phyloP scores from a whole-genome alignment of 1,284 basidiomycete species.

The Cryptococcus floricola region DNA sequence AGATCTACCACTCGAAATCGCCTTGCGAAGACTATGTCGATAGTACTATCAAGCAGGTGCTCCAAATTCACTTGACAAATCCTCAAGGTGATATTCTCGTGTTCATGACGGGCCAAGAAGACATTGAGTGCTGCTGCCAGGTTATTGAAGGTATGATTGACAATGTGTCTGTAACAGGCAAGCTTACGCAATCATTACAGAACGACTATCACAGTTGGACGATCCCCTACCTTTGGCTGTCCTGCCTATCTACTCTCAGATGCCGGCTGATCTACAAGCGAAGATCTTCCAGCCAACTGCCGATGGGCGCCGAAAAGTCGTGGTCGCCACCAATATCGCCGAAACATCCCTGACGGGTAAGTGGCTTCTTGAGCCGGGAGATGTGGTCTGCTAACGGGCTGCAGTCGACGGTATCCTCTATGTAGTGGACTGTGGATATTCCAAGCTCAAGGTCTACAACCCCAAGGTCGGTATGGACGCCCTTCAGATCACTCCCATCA shows the following conservation, averaged over 20 bases:
- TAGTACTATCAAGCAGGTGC: constrained; percentile 92
- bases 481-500: constrained; percentile 96
- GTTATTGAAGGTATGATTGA: constrained; percentile 68
- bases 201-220: constrained; percentile 84
- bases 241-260: constrained; percentile 97
- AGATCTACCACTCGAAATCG: constrained; percentile 90
- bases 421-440: constrained; percentile 94
- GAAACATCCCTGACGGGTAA: constrained; percentile 91
- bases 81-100: constrained; percentile 95
- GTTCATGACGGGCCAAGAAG: constrained; percentile 99
- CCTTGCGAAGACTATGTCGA: constrained; percentile 99
- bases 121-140: constrained; percentile 92
- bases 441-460: constrained; percentile 98
- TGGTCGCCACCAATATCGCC: constrained; percentile 98
- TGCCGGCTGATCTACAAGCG: constrained; percentile 98
- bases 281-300: constrained; percentile 93
- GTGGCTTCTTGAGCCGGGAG: constrained; percentile 13
- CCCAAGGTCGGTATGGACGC: constrained; percentile 99
- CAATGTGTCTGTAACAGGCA: neutral
- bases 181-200: constrained; percentile 51
- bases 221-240: constrained; percentile 82
- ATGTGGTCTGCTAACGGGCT: neutral
- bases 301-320: constrained; percentile 93
- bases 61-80: constrained; percentile 90
- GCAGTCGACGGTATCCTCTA: constrained; percentile 94